Evolutionary conservation across 805 yeast genomes (phyloP), one percentile per base, ranked within the genome.

Genomic region (Tetrapisispora arboricola): DNA sequence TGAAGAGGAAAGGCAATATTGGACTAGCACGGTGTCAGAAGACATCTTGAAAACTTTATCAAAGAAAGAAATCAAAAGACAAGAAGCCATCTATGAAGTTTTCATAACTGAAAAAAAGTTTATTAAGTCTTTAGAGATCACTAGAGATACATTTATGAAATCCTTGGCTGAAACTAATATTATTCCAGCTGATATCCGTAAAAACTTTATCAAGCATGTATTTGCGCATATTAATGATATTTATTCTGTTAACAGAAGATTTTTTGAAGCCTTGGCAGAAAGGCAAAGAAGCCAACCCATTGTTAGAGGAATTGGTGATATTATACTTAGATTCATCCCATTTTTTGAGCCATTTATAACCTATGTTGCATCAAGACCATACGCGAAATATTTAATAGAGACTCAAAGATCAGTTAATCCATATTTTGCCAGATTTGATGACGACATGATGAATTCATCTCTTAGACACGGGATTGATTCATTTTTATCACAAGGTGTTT

Each of bases 351-450:
- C 97, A 3, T 92, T 90, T 63, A 81, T 92, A 31, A 75, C 81
- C 33, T 92, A 92, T 60, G 94, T 95, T 44, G 96, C 96, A 13
- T 87, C 90, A 41, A 90, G 92, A 59, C 85, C 90, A 37, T 87
- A 86, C 66, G 97, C 96, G 6, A 86, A 87, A 60, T 87, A 86
- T 60, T 95, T 90, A 60, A 85, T 86, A 61, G 97, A 92, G 64
- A 72, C 96, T 36, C 97, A 90, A 58, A 84, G 87, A 60, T 79
- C 86, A 38, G 84, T 83, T 24, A 92, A 92, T 61, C 81, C 94
- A 36, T 75, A 83, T 45, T 90, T 92, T 67, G 88, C 94, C n/a
- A 69, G 92, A 54, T 92, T 92, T 60, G 84, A 90, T 43, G 95
- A 85, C 55, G 96, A 66, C 76, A 86, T 28, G 74, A 95, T 54